Evolutionary conservation across 192 early-diverging fungal genomes (phyloP), one percentile per base, ranked within the genome.

Genomic region (Gaertneriomyces semiglobifer): DNA sequence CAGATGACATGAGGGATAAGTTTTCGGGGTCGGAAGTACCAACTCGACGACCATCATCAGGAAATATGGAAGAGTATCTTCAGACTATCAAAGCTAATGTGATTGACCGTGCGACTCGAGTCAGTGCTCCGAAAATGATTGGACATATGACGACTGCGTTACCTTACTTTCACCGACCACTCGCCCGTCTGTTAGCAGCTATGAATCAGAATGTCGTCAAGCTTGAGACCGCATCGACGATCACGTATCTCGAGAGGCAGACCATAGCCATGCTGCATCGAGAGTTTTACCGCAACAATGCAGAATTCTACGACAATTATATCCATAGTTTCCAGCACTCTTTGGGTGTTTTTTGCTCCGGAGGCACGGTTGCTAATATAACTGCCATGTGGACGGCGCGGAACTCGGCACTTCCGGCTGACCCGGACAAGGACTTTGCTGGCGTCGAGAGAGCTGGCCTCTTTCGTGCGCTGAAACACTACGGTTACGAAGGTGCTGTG

Each of bases 121-220:
- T 77, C 20, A 69, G 74, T 6, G 70, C 75, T 8, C 74, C 82
- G 25, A 79, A 75, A 44, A 79, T 80, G 78, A 80, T 84, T 54
- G 82, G 82, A 6, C 82, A 84, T 55, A 84, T 84, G 82, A 80
- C 79, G 2, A 69, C 82, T 4, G 77, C 82, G 11, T 66, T 84
- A 38, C 82, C 82, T 1, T 84, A 80, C 63, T 84, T 84, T 59
- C 82, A 84, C 56, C 67, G 82, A 12, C 80, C 82, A 0, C 71
- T 84, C 33, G 71, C 77, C 4, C 71, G 76, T 38, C 69, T 84
- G 12, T 63, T 84, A 53, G 69, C 82, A 43, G 79, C 82, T 19
- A 58, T 84, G 70, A 84, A 84, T 65, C 82, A 84, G 65, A 84
- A 84, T 71, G 82, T 84, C 0, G 82, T 84, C 43, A 84, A 84